Evolutionary conservation across 176 grass and related monocot genomes (phyloP), one percentile per base, ranked within the genome.

Genomic region (Oryza officinalis): DNA sequence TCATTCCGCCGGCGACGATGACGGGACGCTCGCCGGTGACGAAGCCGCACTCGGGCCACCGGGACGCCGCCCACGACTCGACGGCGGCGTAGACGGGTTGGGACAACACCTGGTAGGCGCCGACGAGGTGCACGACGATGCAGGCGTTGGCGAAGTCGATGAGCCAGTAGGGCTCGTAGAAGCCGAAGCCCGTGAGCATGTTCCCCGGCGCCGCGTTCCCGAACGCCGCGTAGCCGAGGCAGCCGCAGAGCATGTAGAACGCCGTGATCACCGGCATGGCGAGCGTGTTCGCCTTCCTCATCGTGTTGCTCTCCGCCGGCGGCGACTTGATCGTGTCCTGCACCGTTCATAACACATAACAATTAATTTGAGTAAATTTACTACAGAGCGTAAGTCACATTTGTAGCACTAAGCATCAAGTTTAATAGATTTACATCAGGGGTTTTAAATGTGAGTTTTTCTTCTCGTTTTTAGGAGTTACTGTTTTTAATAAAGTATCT

Each of bases 61-160:
- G 35, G 0, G 10, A 23, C 4, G 76, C 60, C 1, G 76, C 76
- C 60, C 76, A 78, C 2, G 11, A 17, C 60, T 78, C 60, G 15
- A 78, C 76, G 38, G 76, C 76, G 38, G 76, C 25, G 49, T 6
- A 52, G 49, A 52, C 17, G 5, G 49, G 49, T 4, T 52, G 49
- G 5, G 49, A 17, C 14, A 18, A 7, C 15, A 52, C 49, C 49
- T 52, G 49, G 49, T 52, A 52, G 4, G 49, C 17, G 63, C 63
- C 26, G 27, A 14, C 63, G 27, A 12, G 10, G 27, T 30, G 63
- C 63, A 13, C 63, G 12, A 28, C 4, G 63, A 96, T 87, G 81
- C 94, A 93, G 37, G 84, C 90, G 68, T 96, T 96, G 49, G 94
- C 94, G 27, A 96, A 91, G 83, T 87, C 94, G 66, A 96, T 76